These are phyloP conservation scores for Aspergillus sp. DNA, from an alignment of 2,329 filamentous ascomycete species.

Conservation along the genomic window DNA sequence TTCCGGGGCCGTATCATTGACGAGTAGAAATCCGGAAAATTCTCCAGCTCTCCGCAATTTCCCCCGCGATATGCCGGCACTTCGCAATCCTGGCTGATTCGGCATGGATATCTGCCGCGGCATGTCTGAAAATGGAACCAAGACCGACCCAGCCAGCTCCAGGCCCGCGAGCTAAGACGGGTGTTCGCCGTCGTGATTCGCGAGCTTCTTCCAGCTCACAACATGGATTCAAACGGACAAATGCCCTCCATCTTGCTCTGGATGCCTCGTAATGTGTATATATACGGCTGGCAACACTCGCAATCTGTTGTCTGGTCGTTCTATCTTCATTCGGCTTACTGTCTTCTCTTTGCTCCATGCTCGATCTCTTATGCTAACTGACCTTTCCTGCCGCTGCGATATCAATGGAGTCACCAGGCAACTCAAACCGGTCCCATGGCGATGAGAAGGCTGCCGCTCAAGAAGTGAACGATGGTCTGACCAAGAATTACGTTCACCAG, in stretches of 20 bases:
- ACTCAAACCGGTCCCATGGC: constrained; percentile 8
- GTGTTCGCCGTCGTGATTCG: no score
- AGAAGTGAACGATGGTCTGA: constrained; percentile 18
- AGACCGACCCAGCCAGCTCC: no score
- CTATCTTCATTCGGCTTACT: not conserved
- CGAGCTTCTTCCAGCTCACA: no score
- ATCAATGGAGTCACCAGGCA: constrained; percentile 11
- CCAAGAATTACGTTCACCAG: constrained; percentile 33
- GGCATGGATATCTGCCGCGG: not conserved
- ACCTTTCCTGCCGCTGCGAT: not conserved
- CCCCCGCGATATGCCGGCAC: not conserved
- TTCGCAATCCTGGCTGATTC: not conserved
- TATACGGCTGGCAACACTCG: not conserved
- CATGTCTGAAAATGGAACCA: not conserved
- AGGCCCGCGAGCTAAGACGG: not conserved
- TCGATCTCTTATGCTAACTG: not conserved
- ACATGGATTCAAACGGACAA: no score
- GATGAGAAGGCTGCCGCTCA: constrained; percentile 21
- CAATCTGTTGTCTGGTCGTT: not conserved
- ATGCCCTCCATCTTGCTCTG: no score
- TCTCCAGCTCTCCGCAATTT: not conserved
- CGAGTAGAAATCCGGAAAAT: no score
- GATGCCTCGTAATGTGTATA: no score
- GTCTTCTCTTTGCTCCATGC: not conserved
- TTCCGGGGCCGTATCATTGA: no score